Percentiles rank a stretch among this genome's conserved stretches.
These are phyloP conservation scores for Lactifluus piperatus DNA, from an alignment of 768 basidiomycete species.

Conservation along the genomic window DNA sequence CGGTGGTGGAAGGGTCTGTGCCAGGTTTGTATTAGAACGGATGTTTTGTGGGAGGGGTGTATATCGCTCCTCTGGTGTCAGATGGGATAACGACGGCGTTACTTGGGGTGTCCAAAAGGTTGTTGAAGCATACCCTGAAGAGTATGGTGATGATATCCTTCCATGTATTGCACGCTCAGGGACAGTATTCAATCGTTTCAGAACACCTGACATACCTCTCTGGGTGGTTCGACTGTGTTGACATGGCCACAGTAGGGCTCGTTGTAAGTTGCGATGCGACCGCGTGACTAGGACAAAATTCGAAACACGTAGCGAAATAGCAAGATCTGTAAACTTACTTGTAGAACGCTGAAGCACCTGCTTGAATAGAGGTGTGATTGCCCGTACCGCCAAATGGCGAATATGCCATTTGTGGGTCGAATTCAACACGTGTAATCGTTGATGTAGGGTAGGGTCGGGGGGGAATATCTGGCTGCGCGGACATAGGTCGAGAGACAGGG, in stretches of 20 bases:
- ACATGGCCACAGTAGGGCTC: neutral
- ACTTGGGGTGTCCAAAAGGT: neutral
- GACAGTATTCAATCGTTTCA: neutral
- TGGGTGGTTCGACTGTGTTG: neutral
- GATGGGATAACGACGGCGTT: neutral
- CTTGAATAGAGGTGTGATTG: conserved; percentile 14
- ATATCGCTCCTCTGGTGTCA: neutral
- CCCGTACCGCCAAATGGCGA: conserved; percentile 17
- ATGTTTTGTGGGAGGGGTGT: neutral
- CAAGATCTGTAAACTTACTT: conserved; percentile 33
- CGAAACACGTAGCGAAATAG: neutral
- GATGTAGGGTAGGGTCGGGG: neutral
- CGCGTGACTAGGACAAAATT: conserved; percentile 35
- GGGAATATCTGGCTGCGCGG: neutral
- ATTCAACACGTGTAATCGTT: conserved; percentile 22
- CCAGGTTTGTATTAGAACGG: neutral
- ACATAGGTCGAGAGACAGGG: neutral
- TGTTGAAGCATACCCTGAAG: neutral
- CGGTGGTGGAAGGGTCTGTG: neutral
- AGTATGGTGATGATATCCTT: conserved; percentile 1
- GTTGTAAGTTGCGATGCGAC: conserved; percentile 39
- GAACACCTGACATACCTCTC: conserved; percentile 1
- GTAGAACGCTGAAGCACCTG: conserved; percentile 41
- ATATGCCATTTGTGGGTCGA: conserved; percentile 45
- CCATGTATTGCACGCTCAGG: neutral